Evolutionary conservation across 768 basidiomycete species (phyloP).

Genomic region (Boletus rubescentipes): DNA sequence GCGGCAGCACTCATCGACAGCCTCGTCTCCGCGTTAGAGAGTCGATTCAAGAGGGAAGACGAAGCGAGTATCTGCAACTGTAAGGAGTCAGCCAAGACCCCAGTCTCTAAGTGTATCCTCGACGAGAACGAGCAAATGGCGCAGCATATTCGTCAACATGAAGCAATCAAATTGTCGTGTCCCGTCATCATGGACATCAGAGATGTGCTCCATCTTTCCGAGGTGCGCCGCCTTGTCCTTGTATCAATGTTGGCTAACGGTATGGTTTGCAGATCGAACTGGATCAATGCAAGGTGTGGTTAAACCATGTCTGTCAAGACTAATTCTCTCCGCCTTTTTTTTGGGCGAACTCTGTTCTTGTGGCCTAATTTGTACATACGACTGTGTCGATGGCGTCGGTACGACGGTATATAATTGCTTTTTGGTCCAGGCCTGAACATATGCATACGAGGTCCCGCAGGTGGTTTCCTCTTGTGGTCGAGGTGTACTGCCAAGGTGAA

Average conservation of each 20-base stretch:
- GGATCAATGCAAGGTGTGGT: slow-evolving; percentile 25
- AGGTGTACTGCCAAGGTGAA: slow-evolving; percentile 40
- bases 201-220: slow-evolving; percentile 25
- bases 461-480: slow-evolving; percentile 3
- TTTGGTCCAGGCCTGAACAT: neutral
- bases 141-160: slow-evolving; percentile 11
- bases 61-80: slow-evolving; percentile 12
- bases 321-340: neutral
- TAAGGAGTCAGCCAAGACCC: neutral
- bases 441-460: slow-evolving; percentile 37
- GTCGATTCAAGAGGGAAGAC: slow-evolving; percentile 36
- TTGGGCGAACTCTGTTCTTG: neutral
- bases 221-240: slow-evolving; percentile 14
- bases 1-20: slow-evolving; percentile 50
- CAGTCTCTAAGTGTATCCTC: neutral
- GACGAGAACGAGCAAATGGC: slow-evolving; percentile 1
- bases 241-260: neutral
- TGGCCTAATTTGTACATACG: slow-evolving; percentile 12
- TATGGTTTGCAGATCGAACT: slow-evolving; percentile 21
- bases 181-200: slow-evolving; percentile 24
- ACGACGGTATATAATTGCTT: neutral
- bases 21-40: slow-evolving; percentile 38
- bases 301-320: slow-evolving; percentile 10
- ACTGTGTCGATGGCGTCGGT: slow-evolving; percentile 13
- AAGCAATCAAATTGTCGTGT: slow-evolving; percentile 9